phyloP scores from a whole-genome alignment of 495 filamentous ascomycete genomes.

The Neurospora sp. region DNA sequence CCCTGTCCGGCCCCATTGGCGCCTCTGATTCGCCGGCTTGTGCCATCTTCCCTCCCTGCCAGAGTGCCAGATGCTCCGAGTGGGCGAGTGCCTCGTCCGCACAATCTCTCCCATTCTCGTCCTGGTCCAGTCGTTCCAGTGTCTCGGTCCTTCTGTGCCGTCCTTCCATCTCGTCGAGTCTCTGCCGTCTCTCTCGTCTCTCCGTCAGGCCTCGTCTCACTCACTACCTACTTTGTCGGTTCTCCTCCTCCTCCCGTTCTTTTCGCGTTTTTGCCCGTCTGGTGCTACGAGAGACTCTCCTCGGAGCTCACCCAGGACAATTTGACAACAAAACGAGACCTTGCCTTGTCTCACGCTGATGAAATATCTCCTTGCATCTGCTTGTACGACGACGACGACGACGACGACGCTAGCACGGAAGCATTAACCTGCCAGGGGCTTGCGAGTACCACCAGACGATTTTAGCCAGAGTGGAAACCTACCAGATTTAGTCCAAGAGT shows the following conservation, averaged over 20 bases:
- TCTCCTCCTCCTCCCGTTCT: constrained; percentile 2
- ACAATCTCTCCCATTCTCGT: constrained; percentile 14
- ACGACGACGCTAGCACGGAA: constrained; percentile 2
- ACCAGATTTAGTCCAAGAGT: constrained; percentile 1
- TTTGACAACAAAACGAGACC: neutral
- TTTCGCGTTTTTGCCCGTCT: neutral
- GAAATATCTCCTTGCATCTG: neutral
- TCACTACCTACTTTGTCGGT: neutral
- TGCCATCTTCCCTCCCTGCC: constrained; percentile 8
- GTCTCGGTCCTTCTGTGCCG: constrained; percentile 6
- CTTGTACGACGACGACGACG: neutral
- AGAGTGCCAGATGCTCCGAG: constrained; percentile 1
- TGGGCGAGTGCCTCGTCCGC: constrained; percentile 6
- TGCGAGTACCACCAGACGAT: constrained; percentile 7
- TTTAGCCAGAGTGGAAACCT: constrained; percentile 4
- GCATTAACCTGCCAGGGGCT: constrained; percentile 14
- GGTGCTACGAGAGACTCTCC: neutral
- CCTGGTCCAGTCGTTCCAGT: constrained; percentile 1
- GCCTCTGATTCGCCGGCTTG: constrained; percentile 21
- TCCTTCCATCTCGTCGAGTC: constrained; percentile 2
- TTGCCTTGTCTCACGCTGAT: neutral
- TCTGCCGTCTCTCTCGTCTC: constrained; percentile 3
- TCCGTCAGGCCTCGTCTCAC: constrained; percentile 1
- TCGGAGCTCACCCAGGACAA: neutral
- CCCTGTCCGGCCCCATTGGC: constrained; percentile 11